A percentile compares a stretch with the other conserved stretches of the same genome.
Conservation (phyloP, 306 rosid species). For the Luffa aegyptiaca region DNA sequence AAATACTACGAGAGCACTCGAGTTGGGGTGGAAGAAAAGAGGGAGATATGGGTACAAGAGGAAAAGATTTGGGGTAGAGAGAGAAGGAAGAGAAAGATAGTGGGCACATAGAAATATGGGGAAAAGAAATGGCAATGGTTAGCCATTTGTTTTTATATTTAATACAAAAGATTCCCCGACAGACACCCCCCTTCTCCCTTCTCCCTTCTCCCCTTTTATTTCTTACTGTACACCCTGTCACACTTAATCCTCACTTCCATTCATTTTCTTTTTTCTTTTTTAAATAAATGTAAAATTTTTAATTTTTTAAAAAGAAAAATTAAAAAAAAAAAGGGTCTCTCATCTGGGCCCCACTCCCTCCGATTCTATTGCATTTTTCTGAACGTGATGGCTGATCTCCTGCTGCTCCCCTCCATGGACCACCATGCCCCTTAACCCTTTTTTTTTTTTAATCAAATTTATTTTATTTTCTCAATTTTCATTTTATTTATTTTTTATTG, state of each 20-base stretch:
- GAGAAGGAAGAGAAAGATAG: neutral
- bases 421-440: neutral
- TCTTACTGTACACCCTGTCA: slow-evolving; percentile 39
- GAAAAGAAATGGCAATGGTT: neutral
- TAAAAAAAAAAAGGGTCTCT: neutral
- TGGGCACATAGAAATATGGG: neutral
- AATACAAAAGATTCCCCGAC: slow-evolving; percentile 47
- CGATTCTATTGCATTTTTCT: slow-evolving; percentile 6
- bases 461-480: neutral
- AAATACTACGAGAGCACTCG: neutral
- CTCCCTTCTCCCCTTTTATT: neutral
- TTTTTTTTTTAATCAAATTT: neutral
- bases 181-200: neutral
- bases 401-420: slow-evolving; percentile 10
- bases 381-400: slow-evolving; percentile 11
- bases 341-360: slow-evolving; percentile 14
- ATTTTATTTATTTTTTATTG: too few species aligned
- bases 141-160: slow-evolving; percentile 19
- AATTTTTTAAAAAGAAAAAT: too few species aligned
- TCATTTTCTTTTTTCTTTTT: neutral
- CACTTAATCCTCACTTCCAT: slow-evolving; percentile 20
- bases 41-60: neutral
- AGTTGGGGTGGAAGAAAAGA: neutral
- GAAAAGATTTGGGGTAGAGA: neutral
- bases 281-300: too few species aligned